Base-by-base conservation (phyloP, 2,329 filamentous ascomycete species). In the Stylonectria norvegica region DNA sequence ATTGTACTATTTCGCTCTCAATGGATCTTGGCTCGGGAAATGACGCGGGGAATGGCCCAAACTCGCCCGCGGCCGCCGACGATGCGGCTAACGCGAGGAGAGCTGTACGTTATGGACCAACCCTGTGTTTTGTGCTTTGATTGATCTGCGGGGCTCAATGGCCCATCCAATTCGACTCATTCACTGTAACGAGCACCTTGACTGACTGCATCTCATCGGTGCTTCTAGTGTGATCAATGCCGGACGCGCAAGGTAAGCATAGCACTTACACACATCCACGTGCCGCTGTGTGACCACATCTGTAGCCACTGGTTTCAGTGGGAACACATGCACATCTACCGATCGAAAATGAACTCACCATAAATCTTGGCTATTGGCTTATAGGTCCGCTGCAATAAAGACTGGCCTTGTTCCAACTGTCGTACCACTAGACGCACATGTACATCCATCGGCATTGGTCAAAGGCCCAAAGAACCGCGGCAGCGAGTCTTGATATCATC, bases 341-440 rank as follows among this genome's bases (percentile, higher is more conserved):
- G 16, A 12, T n/a, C 15, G 15, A 23, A 16, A 23, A 20, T 23
- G 19, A 12, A 34, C 20, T 15, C 22, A 36, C 33, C 22, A 40
- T 57, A 38, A 40, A 55, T 52, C 17, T 7, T 32, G 5, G 48
- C 57, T 52, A 30, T 20, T 20, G 18, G 15, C n/a, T 16, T 36
- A 34, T 48, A 80, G 76, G 76, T 79, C 41, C 73, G 75, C 33
- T 80, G 76, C 53, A 75, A 79, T 55, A 79, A 77, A 57, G 72
- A 76, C 28, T 71, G 69, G 46, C 76, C 76, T 18, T 80, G 76
- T 56, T 73, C 75, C 37, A 79, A 79, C 51, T 80, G 76, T 52
- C 69, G 71, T 22, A 75, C 69, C 17, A 72, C 75, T 19, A 72
- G 71, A 46, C 66, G 76, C 7, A 54, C 65, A 10, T 80, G 76